Percentiles rank a stretch among this genome's conserved stretches.
Conservation (phyloP, 2,329 filamentous ascomycete genomes). For the Pseudogymnoascus sp. region DNA sequence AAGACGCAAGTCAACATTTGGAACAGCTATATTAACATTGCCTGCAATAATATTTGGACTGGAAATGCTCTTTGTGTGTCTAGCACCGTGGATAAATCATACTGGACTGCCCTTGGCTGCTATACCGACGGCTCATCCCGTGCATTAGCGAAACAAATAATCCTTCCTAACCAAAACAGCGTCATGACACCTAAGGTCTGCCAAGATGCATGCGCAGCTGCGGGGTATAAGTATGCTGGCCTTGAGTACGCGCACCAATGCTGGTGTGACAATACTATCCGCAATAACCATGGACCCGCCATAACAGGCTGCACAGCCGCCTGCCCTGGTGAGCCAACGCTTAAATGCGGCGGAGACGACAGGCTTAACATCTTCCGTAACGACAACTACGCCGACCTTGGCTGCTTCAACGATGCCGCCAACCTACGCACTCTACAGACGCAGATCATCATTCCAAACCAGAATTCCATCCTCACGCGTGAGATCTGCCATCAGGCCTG, state of each 20-base stretch:
- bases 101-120: background rate
- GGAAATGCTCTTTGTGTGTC: background rate
- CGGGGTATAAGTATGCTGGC: background rate
- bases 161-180: too few species aligned
- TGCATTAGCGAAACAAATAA: too few species aligned
- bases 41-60: background rate
- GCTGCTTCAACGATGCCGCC: background rate
- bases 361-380: slow-evolving; percentile 12
- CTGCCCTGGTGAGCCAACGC: slow-evolving; percentile 11
- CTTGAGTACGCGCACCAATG: background rate
- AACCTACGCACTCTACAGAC: background rate
- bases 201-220: background rate
- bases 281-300: background rate
- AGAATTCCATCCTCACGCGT: background rate
- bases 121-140: too few species aligned
- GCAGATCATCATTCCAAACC: background rate
- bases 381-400: background rate
- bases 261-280: background rate
- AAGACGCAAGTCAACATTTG: background rate
- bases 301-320: slow-evolving; percentile 11
- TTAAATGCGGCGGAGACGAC: slow-evolving; percentile 13
- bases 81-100: background rate
- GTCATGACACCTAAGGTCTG: too few species aligned
- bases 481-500: background rate
- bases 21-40: background rate